A percentile compares a stretch with the other conserved stretches of the same genome.
Conservation (phyloP, 805 yeast species). For the Metschnikowia sp. region DNA sequence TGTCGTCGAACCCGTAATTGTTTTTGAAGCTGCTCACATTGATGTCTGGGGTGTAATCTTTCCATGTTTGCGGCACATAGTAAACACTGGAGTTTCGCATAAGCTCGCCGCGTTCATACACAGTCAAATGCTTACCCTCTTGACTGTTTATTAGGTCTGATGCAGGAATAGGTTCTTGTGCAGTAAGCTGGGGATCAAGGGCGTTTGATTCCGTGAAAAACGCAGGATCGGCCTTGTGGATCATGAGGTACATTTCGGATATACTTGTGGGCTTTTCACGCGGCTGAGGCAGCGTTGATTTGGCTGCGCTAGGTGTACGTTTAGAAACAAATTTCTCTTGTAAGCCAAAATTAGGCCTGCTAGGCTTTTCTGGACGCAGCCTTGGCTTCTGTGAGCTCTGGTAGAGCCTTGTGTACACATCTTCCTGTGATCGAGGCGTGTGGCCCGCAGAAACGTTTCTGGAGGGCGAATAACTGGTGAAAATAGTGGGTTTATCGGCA, state of each 20-base stretch:
- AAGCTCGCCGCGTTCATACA: conserved; percentile 62
- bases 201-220: conserved; percentile 21
- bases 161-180: conserved; percentile 5
- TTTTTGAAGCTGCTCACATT: conserved; percentile 37
- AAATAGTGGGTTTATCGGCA: conserved; percentile 9
- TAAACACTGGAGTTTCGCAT: conserved; percentile 47
- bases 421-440: conserved; percentile 5
- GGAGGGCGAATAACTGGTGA: conserved; percentile 11
- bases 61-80: conserved; percentile 41
- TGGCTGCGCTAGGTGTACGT: not conserved
- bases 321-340: not conserved
- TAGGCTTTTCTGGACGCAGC: not conserved
- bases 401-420: conserved; percentile 13
- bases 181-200: conserved; percentile 3
- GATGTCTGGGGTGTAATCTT: conserved; percentile 15
- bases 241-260: conserved; percentile 20
- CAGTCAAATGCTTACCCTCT: conserved; percentile 29
- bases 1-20: conserved; percentile 74
- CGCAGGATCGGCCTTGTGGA: conserved; percentile 26
- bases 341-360: not conserved
- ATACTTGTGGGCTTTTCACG: conserved; percentile 13
- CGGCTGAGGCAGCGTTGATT: not conserved
- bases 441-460: conserved; percentile 6
- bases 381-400: conserved; percentile 7
- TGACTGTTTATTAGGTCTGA: conserved; percentile 4